Base-by-base conservation (phyloP, 345 rosid species). In the Eucalyptus tenuipes region DNA sequence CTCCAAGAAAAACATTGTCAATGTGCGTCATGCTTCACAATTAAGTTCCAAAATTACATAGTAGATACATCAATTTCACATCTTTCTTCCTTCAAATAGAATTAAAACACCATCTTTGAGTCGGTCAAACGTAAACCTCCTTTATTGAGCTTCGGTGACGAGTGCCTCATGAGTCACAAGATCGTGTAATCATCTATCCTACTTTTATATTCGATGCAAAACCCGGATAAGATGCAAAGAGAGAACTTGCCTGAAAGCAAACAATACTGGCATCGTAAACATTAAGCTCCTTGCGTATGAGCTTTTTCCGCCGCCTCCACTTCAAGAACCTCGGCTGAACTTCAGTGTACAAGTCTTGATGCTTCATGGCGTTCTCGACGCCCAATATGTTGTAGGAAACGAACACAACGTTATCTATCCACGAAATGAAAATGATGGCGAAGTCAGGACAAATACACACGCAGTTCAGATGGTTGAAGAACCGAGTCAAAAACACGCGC, bases 371-470 rank as follows among this genome's bases (percentile, higher is more conserved):
- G 92, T 96, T 96, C 81, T 93, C 94, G 42, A 93, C 97, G 47
- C 96, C 98, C 87, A 96, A 94, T 89, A 95, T 90, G 90, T 96
- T 96, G 89, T 95, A 96, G 5, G 97, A 96, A 88, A 94, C 98
- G 59, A 96, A 87, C 86, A 95, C 93, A 87, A 95, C 44, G 92
- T 88, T 94, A 87, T 94, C 98, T 95, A 92, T 91, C 82, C 79
- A 82, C 87, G 37, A 75, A 87, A 85, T 57, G 33, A 57, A 86
- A 88, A 40, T 37, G 82, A 53, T n/a, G 42, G 31, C 49, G n/a
- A 64, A 7, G 82, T 71, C 13, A 71, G 82, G 82, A 71, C 82
- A 37, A 37, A 37, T 20, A 3, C 25, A 37, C 1, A 37, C 11
- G 25, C 82, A 37, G 47, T 71, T 40, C 8, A 37, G 25, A 71